Conservation (phyloP, 2,329 filamentous ascomycete genomes). For the Aphanocladium album region DNA sequence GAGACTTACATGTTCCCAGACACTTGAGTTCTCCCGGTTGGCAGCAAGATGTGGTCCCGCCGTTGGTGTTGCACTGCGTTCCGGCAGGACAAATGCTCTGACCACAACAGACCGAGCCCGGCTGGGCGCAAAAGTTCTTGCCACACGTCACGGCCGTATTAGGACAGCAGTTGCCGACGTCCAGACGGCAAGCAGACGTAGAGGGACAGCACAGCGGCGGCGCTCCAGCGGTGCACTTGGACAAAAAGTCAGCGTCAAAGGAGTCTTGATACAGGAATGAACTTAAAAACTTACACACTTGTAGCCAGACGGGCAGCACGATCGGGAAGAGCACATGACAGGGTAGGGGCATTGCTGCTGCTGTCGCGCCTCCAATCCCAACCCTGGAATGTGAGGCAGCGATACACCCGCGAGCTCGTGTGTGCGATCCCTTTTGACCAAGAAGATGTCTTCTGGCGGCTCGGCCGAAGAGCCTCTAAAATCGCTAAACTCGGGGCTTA, state of each 20-base stretch:
- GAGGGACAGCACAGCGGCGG: slow-evolving; percentile 1
- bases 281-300: not conserved
- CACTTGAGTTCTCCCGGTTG: not conserved
- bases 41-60: not conserved
- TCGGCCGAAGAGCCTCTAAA: not conserved
- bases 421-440: not conserved
- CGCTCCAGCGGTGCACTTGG: not conserved
- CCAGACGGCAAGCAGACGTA: not conserved
- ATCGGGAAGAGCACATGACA: not conserved
- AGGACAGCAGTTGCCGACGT: not conserved
- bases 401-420: not conserved
- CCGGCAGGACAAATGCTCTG: not conserved
- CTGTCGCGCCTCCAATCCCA: not conserved
- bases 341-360: not conserved
- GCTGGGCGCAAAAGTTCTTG: not conserved
- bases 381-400: not conserved
- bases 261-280: not conserved
- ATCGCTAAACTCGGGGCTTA: not conserved
- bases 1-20: not conserved
- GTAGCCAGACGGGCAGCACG: not conserved
- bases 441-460: not conserved
- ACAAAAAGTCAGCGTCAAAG: not conserved
- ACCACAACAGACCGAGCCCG: not conserved
- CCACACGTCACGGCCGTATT: slow-evolving; percentile 4
- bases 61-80: not conserved